Conservation (phyloP, 306 rosid species). For the Cicer cuneatum region DNA sequence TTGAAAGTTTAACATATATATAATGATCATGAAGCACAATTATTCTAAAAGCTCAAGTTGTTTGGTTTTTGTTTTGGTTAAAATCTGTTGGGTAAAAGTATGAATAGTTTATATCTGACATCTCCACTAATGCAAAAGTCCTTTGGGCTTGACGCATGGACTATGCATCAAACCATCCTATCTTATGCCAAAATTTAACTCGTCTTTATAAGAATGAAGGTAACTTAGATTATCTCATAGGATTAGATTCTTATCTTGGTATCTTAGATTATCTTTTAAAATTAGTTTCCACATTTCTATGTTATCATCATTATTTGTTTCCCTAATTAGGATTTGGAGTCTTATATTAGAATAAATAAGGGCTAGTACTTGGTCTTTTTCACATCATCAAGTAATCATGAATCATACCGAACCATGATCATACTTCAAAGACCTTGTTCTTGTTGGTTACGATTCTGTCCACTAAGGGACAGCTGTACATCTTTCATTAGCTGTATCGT, state of each 20-base stretch:
- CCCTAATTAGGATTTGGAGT: not conserved
- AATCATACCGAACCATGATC: not conserved
- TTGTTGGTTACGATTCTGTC: too few relatives aligned
- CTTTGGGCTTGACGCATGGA: not conserved
- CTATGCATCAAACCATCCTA: not conserved
- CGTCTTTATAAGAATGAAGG: slow-evolving; percentile 1
- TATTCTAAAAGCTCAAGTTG: not conserved
- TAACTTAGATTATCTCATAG: not conserved
- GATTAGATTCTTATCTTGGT: not conserved
- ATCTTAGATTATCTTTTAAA: not conserved
- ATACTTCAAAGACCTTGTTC: not conserved
- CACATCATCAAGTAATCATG: not conserved
- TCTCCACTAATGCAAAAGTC: not conserved
- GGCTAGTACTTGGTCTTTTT: not conserved
- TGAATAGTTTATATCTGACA: not conserved
- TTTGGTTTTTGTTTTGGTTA: not conserved
- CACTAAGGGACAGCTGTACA: too few relatives aligned
- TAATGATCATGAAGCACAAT: slow-evolving; percentile 3
- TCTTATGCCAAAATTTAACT: not conserved
- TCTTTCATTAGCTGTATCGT: too few relatives aligned
- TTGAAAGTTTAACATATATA: slow-evolving; percentile 19
- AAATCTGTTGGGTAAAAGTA: not conserved
- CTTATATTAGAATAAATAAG: not conserved
- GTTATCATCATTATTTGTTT: not conserved
- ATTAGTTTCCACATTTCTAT: not conserved